A percentile compares a stretch with the other conserved stretches of the same genome.
phyloP scores from a whole-genome alignment of 2,329 filamentous ascomycete genomes.

The Hypoxylon sp. region DNA sequence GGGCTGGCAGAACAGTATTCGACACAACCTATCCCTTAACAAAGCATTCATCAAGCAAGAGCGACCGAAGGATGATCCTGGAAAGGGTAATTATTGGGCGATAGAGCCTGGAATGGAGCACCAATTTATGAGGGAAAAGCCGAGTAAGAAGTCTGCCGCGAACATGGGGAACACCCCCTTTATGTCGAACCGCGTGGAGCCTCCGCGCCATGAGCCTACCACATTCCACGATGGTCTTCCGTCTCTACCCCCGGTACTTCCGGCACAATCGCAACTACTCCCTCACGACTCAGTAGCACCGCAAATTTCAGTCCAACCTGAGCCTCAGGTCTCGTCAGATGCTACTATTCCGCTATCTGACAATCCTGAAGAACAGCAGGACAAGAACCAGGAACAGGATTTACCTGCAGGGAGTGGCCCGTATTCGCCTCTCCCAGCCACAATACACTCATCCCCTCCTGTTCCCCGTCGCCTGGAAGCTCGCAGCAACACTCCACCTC shows the following conservation, averaged over 20 bases:
- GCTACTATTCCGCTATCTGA: constrained; percentile 83
- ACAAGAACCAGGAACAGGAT: constrained; percentile 61
- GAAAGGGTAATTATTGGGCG: constrained; percentile 97
- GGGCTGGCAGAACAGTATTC: constrained; percentile 99
- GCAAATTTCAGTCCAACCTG: constrained; percentile 55
- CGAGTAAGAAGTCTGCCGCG: constrained; percentile 70
- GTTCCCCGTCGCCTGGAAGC: constrained; percentile 72
- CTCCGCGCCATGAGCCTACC: constrained; percentile 60
- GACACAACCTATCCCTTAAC: constrained; percentile 96
- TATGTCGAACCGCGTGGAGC: constrained; percentile 71
- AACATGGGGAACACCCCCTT: constrained; percentile 71
- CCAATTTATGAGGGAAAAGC: constrained; percentile 91
- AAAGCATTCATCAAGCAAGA: constrained; percentile 98
- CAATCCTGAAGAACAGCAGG: constrained; percentile 67
- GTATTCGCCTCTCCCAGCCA: constrained; percentile 78
- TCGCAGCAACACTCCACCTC: constrained; percentile 83
- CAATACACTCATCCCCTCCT: constrained; percentile 93
- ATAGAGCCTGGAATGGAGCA: constrained; percentile 92
- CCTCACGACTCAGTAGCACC: constrained; percentile 59
- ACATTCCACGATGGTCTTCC: constrained; percentile 61
- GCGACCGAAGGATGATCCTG: constrained; percentile 94
- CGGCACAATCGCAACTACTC: constrained; percentile 50
- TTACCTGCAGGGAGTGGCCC: constrained; percentile 64
- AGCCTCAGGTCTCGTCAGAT: constrained; percentile 78
- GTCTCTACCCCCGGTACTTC: constrained; percentile 62